Base-by-base conservation (phyloP, 768 basidiomycete species). In the Suillus cothurnatus region DNA sequence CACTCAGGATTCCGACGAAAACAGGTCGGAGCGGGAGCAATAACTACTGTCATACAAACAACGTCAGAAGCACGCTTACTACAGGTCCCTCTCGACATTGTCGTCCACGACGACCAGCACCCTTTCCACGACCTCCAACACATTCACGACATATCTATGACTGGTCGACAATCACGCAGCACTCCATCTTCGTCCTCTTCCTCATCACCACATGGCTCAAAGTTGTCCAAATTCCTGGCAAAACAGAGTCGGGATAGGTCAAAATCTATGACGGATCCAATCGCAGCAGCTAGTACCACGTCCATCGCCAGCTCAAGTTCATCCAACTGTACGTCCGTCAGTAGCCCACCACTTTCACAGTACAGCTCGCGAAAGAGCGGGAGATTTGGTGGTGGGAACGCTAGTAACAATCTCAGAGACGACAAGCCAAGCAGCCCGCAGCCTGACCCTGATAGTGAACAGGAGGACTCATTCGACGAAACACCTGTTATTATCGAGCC, bases 401-500 rank as follows among this genome's bases (percentile, higher is more conserved):
- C 45, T 53, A 64, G 64, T 23, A 49, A 34, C 28, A 62, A 47
- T 45, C 58, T 28, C 31, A 59, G 58, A 62, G 72, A 70, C 53
- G 73, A 81, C 49, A 71, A 67, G 62, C 53, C 58, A 53, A 60
- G 41, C 43, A 39, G 28, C 60, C 47, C 58, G 39, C 64, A 55
- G 43, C 53, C 59, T 34, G 72, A 76, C 62, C 66, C 63, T 49
- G 77, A 72, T 65, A 79, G 72, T 70, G 83, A 78, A 67, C 71
- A 61, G 65, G 74, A 72, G 57, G 72, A 73, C 34, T 68, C 70
- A 53, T 66, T 72, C 39, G 84, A 85, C 63, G 87, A 90, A 60
- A 78, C 86, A 2, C 89, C 88, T 17, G 84, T 89, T 56, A 89
- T 91, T 68, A 79, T 91, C 63, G 90, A 91, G 72, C 86, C 87